Conservation (phyloP, 2,329 filamentous ascomycete genomes). For the Ambrosiella cleistominuta region DNA sequence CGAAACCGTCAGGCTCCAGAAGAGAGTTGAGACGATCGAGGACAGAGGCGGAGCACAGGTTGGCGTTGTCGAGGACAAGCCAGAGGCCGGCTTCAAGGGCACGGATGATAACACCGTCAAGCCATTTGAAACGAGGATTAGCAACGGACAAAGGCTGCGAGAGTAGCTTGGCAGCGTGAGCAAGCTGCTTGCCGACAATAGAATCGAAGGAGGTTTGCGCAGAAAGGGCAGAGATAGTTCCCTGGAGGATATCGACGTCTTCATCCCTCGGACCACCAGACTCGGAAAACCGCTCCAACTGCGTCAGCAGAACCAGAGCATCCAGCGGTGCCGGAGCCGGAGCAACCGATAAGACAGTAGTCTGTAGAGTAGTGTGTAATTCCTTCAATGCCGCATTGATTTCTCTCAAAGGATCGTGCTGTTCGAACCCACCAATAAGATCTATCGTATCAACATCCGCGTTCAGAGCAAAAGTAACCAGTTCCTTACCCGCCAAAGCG, state of each 20-base stretch:
- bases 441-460: slow-evolving; percentile 95
- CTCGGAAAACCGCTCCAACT: slow-evolving; percentile 27
- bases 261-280: neutral
- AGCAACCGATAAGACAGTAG: slow-evolving; percentile 29
- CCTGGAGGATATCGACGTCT: slow-evolving; percentile 22
- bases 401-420: slow-evolving; percentile 65
- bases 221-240: slow-evolving; percentile 24
- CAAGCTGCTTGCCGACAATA: slow-evolving; percentile 29
- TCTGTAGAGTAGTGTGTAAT: slow-evolving; percentile 34
- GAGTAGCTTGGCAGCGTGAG: slow-evolving; percentile 32
- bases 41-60: slow-evolving; percentile 87
- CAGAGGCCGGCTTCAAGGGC: slow-evolving; percentile 75
- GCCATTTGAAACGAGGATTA: slow-evolving; percentile 82
- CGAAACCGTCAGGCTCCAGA: slow-evolving; percentile 70
- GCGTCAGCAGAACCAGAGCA: slow-evolving; percentile 33
- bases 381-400: slow-evolving; percentile 38
- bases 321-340: slow-evolving; percentile 29
- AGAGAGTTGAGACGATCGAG: slow-evolving; percentile 87
- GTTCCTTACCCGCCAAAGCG: slow-evolving; percentile 53
- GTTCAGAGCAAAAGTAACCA: slow-evolving; percentile 78
- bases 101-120: slow-evolving; percentile 79
- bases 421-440: slow-evolving; percentile 89
- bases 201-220: slow-evolving; percentile 26
- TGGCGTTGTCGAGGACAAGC: slow-evolving; percentile 93
- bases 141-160: slow-evolving; percentile 39